Base-by-base conservation (phyloP, 257 asterid genomes). In the Verbascum thapsus region DNA sequence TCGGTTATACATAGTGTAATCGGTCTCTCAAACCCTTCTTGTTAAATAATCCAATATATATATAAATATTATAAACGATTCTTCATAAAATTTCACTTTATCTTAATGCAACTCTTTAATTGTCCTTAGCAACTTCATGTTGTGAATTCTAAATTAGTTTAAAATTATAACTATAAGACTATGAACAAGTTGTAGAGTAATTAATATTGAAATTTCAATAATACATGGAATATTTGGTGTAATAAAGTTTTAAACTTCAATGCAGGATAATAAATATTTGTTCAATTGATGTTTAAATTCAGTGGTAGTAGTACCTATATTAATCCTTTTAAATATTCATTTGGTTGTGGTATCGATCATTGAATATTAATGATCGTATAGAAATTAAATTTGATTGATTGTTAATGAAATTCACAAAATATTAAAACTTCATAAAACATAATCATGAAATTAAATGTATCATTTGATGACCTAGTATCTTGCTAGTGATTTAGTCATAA, bases 341-440 rank as follows among this genome's bases (percentile, higher is more conserved):
- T 10, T 26, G 39, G 1, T 53, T n/a, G 10, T 67, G 38, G 41
- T 44, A 66, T 45, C 16, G 37, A 45, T 53, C 61, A 65, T 53
- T 35, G 73, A 51, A 38, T 18, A 61, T 67, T 52, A 53, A 53
- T 66, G 43, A 51, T 45, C 32, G 9, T 17, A 50, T 15, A 53
- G 32, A 61, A 37, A 13, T 22, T 30, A 44, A 54, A 26, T 61
- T 53, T 53, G 45, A 52, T 58, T 61, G 70, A 61, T 67, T 53
- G 43, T 61, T 61, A 66, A 61, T 67, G 74, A 61, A 67, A 53
- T 61, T 61, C 53, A 66, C 64, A 57, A 71, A 58, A 59, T 43
- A 32, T 48, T 12, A 66, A 47, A 70, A 45, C 70, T 44, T 70
- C 38, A 62, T 43, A 17, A 13, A n/a, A 22, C 26, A 63, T 8